Base-by-base conservation (phyloP, 257 asterid genomes). In the Nyctanthes arbortristis region DNA sequence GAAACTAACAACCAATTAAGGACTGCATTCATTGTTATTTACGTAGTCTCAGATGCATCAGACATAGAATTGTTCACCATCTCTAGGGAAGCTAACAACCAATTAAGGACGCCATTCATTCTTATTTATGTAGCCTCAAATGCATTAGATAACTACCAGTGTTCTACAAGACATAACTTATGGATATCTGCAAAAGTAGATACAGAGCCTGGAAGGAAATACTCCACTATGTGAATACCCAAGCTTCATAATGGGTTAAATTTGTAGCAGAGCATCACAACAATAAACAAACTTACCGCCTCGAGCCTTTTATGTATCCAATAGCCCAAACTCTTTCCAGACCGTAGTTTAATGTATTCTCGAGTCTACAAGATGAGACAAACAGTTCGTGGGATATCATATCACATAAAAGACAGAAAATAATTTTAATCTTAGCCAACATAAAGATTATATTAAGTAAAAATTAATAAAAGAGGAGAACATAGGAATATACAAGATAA, bases 321-420 rank as follows among this genome's bases (percentile, higher is more conserved):
- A 91, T 71, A 9, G 99, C 90, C 99, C 99, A 94, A 80, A 94
- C 99, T 82, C 99, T 87, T 81, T 94, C 98, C 78, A 94, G 93
- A 18, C 97, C 95, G 85, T 94, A 94, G 77, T 94, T 91, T 82
- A 94, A 73, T n/a, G 99, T 94, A 80, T 91, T 89, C 77, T 94
- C 99, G 56, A 89, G 92, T 78, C 99, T 94, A 95, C 76, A 71
- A 73, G 72, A 78, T 29, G 63, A 67, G 34, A 65, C 8, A 72
- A 61, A 65, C 65, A 8, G 57, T 52, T 77, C 72, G 79, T 78
- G n/a, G 63, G 63, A 62, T 68, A 35, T 30, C 34, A 55, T 47
- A 35, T 7, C 6, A 49, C 32, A 8, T 12, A 72, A 63, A 62
- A 49, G 60, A 27, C 11, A 16, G 55, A 52, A 62, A 66, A 64